These are phyloP conservation scores for Flaveria floridana DNA, from an alignment of 140 eudicot species.

Conservation along the genomic window DNA sequence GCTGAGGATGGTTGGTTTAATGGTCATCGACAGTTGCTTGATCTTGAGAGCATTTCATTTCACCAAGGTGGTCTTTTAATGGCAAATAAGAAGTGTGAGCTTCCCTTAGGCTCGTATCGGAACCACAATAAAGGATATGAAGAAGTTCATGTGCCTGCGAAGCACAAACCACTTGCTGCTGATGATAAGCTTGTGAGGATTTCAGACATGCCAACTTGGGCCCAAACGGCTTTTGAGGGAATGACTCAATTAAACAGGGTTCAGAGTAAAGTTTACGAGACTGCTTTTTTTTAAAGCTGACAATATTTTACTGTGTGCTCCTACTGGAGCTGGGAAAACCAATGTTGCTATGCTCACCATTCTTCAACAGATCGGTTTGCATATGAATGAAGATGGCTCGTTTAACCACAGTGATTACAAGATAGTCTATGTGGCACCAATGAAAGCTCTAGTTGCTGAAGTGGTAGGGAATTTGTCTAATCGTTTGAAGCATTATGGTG, in stretches of 20 bases:
- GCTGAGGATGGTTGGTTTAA: conserved; percentile 71
- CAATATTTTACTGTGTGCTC: conserved; percentile 81
- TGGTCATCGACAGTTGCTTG: conserved; percentile 80
- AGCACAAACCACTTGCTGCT: conserved; percentile 54
- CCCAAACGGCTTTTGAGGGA: conserved; percentile 74
- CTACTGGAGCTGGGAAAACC: conserved; percentile 94
- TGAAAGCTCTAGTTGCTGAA: conserved; percentile 84
- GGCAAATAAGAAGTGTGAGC: conserved; percentile 71
- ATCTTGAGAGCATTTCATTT: conserved; percentile 69
- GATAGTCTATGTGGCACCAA: conserved; percentile 92
- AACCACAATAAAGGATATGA: conserved; percentile 72
- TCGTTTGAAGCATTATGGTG: conserved; percentile 67
- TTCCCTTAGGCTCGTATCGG: conserved; percentile 71
- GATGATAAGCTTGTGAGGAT: conserved; percentile 70
- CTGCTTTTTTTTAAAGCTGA: conserved; percentile 74
- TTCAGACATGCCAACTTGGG: conserved; percentile 78
- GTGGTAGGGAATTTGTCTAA: conserved; percentile 74
- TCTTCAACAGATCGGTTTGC: conserved; percentile 74
- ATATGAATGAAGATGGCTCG: conserved; percentile 67
- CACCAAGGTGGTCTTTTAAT: conserved; percentile 72
- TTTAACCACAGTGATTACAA: conserved; percentile 69
- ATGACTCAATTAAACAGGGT: conserved; percentile 84
- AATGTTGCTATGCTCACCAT: conserved; percentile 96
- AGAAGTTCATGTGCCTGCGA: conserved; percentile 92
- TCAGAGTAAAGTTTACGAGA: conserved; percentile 84